Percentiles rank a stretch among this genome's conserved stretches.
Evolutionary conservation across 2,329 filamentous ascomycete genomes (phyloP).

Genomic region (Zasmidium cellare): DNA sequence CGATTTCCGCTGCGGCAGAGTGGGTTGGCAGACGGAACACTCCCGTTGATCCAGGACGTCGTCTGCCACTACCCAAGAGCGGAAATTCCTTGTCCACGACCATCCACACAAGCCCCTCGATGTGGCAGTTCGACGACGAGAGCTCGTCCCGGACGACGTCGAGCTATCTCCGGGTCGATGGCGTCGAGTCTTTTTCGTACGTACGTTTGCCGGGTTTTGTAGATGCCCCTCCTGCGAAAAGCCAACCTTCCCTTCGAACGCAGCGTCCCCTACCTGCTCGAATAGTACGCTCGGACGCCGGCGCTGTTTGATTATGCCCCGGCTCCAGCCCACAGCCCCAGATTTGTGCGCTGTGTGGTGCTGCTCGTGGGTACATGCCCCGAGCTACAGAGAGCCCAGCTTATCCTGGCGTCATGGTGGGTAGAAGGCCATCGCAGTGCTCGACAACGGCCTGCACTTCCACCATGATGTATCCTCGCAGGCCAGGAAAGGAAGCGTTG

Average conservation of each 20-base stretch:
- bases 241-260: conserved; percentile 3
- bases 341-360: neutral
- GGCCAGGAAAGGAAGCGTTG: neutral
- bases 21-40: neutral
- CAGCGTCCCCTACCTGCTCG: neutral
- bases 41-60: neutral
- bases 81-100: neutral
- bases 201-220: neutral
- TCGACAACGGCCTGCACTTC: neutral
- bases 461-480: conserved; percentile 5
- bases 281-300: too few species aligned
- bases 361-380: neutral
- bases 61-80: too few species aligned
- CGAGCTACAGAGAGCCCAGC: neutral
- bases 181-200: neutral
- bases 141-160: conserved; percentile 7
- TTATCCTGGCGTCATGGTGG: neutral
- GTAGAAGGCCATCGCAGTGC: neutral
- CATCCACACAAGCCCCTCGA: neutral
- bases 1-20: neutral
- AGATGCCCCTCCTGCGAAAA: neutral
- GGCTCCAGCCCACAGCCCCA: neutral
- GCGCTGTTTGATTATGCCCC: neutral
- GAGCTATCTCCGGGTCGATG: conserved; percentile 16
- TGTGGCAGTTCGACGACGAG: neutral